These are phyloP conservation scores for Zymoseptoria passerinii DNA, from an alignment of 2,329 filamentous ascomycete genomes.

Conservation along the genomic window DNA sequence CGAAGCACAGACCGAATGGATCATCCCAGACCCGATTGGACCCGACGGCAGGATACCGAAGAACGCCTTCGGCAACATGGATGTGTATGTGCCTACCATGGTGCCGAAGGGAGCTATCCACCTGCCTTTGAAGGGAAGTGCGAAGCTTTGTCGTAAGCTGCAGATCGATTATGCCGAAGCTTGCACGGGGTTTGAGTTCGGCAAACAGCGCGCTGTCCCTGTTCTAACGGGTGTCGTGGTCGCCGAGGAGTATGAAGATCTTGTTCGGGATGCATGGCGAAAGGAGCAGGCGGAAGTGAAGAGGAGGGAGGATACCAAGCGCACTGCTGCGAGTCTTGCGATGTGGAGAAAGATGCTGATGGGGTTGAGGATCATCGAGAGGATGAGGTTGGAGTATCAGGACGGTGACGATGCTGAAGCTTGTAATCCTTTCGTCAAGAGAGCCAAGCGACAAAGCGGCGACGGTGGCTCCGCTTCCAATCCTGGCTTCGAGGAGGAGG, in stretches of 20 bases:
- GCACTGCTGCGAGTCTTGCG: constrained; percentile 61
- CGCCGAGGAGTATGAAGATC: constrained; percentile 66
- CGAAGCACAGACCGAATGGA: constrained; percentile 83
- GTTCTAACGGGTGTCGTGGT: constrained; percentile 86
- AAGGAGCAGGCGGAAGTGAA: constrained; percentile 63
- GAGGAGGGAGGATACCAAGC: constrained; percentile 76
- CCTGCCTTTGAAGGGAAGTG: constrained; percentile 67
- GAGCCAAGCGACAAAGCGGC: constrained; percentile 19
- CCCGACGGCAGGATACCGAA: constrained; percentile 76
- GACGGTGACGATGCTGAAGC: constrained; percentile 38
- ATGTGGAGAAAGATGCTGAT: constrained; percentile 84
- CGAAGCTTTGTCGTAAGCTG: constrained; percentile 73
- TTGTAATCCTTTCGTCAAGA: constrained; percentile 46
- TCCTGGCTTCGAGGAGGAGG: constrained; percentile 10
- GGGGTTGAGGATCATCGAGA: constrained; percentile 72
- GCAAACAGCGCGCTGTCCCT: constrained; percentile 85
- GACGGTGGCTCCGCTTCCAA: constrained; percentile 6
- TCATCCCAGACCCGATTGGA: constrained; percentile 73
- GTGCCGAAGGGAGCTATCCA: constrained; percentile 77
- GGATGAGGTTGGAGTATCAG: constrained; percentile 69
- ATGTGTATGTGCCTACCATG: constrained; percentile 91
- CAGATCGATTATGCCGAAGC: constrained; percentile 87
- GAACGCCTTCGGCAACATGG: constrained; percentile 93
- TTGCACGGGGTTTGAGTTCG: constrained; percentile 94
- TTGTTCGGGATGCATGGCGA: constrained; percentile 69